These are phyloP conservation scores for Monilinia polystroma DNA, from an alignment of 2,329 filamentous ascomycete genomes.

Conservation along the genomic window DNA sequence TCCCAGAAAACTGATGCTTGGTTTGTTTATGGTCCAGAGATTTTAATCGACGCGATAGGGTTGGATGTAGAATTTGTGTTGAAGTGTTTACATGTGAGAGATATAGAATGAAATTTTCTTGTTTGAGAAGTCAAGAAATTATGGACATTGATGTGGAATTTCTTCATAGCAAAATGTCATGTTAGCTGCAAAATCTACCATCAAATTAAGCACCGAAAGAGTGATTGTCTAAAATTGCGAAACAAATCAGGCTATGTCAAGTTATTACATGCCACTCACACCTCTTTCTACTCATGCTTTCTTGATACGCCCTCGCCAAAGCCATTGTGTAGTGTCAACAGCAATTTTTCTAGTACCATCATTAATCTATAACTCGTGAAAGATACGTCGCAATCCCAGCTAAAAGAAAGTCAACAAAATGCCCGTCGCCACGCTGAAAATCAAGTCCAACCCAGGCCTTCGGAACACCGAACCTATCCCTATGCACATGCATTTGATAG, in stretches of 20 bases:
- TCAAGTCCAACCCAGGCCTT: slow-evolving; percentile 1
- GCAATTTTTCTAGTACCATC: not conserved
- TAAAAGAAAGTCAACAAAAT: not conserved
- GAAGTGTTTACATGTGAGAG: not conserved
- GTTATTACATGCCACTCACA: not conserved
- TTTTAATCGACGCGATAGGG: too few species aligned
- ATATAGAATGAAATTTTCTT: not conserved
- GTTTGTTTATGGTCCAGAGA: too few species aligned
- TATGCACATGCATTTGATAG: slow-evolving; percentile 2
- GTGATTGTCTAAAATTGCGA: not conserved
- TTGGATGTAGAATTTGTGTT: too few species aligned
- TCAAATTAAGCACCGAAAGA: too few species aligned
- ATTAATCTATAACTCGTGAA: not conserved
- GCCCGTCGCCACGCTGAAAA: slow-evolving; percentile 7
- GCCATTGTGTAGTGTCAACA: not conserved
- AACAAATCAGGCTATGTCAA: not conserved
- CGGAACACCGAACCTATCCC: slow-evolving; percentile 11
- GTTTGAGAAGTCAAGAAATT: not conserved
- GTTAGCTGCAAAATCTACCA: not conserved
- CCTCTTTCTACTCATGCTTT: not conserved
- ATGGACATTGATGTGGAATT: not conserved
- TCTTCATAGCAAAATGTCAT: not conserved
- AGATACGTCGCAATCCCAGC: slow-evolving; percentile 1
- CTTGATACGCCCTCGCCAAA: not conserved
- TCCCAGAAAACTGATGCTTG: too few species aligned